These are phyloP conservation scores for Tetradesmus obliquus DNA, from an alignment of 139 green algal genomes.

Conservation along the genomic window DNA sequence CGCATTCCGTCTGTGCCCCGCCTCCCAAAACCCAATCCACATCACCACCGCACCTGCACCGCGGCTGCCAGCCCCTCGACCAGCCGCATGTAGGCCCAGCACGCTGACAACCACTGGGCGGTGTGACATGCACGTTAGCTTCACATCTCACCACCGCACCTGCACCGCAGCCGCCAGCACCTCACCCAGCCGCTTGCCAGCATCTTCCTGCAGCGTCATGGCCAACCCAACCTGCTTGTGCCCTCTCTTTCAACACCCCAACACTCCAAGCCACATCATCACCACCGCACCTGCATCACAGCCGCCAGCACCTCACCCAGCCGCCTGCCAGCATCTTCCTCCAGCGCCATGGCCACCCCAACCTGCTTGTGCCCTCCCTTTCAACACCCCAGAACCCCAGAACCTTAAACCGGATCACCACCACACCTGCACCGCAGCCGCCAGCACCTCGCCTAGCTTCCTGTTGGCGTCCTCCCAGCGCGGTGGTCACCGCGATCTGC, in stretches of 20 bases:
- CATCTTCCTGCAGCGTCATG: constrained; percentile 54
- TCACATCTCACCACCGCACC: no score
- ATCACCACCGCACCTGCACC: no score
- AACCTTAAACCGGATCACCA: neutral
- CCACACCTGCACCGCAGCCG: constrained; percentile 68
- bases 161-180: constrained; percentile 71
- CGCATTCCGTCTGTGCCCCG: no score
- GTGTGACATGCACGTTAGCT: no score
- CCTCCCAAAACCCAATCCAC: no score
- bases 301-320: constrained; percentile 69
- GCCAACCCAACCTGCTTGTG: neutral
- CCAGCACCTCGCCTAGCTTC: constrained; percentile 66
- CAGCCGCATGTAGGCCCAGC: no score
- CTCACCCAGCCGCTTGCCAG: constrained; percentile 51
- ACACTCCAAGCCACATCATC: no score
- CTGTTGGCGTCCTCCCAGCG: constrained; percentile 40
- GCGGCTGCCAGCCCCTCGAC: constrained; percentile 70
- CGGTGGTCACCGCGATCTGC: no score
- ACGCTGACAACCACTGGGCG: neutral
- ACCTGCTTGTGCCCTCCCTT: neutral
- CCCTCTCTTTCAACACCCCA: no score
- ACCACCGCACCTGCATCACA: no score
- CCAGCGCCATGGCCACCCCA: no score
- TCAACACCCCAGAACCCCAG: neutral
- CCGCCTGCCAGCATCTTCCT: constrained; percentile 45